Evolutionary conservation across 345 rosid genomes (phyloP).

Genomic region (Acer saccharum): DNA sequence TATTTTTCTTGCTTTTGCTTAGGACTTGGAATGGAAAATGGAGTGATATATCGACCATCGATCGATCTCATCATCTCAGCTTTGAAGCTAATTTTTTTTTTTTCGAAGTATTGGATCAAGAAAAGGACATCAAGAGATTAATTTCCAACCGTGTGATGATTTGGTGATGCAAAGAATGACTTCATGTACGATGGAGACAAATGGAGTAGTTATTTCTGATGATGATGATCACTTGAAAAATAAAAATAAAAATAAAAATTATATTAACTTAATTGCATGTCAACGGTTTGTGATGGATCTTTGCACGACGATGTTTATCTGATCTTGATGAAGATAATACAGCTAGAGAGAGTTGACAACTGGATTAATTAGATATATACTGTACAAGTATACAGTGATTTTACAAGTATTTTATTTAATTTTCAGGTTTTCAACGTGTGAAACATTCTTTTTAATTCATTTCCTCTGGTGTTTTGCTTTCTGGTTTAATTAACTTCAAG

Average conservation of each 20-base stretch:
- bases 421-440: neutral
- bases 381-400: no score
- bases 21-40: neutral
- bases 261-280: neutral
- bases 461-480: conserved; percentile 4
- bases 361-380: neutral
- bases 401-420: neutral
- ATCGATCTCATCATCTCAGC: conserved; percentile 30
- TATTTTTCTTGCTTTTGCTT: conserved; percentile 22
- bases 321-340: neutral
- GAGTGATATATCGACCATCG: neutral
- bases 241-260: no score
- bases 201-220: conserved; percentile 40
- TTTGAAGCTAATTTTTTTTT: conserved; percentile 36
- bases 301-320: neutral
- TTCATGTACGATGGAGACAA: conserved; percentile 35
- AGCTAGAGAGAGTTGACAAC: conserved; percentile 13
- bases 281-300: neutral
- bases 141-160: conserved; percentile 29
- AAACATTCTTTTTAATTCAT: no score
- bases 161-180: conserved; percentile 49
- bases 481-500: neutral
- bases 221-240: conserved; percentile 21
- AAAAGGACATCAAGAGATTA: conserved; percentile 36
- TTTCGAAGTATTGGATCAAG: conserved; percentile 32